Evolutionary conservation across 2,329 filamentous ascomycete genomes (phyloP).

Genomic region (Venturia effusa): DNA sequence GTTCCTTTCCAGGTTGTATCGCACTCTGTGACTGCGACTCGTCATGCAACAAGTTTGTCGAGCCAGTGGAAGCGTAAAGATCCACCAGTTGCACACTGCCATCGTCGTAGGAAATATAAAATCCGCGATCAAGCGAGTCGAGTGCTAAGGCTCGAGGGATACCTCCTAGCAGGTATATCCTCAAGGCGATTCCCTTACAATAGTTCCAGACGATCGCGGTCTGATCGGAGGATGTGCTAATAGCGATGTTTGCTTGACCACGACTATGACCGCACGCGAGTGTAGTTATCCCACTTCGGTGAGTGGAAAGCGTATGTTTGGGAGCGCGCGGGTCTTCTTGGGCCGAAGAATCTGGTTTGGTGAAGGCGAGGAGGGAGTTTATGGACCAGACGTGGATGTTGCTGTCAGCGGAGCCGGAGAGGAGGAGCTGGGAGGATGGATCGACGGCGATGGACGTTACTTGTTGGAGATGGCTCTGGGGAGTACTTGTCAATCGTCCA

Average conservation of each 20-base stretch:
- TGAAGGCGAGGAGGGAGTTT: slow-evolving; percentile 57
- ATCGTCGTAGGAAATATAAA: slow-evolving; percentile 72
- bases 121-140: slow-evolving; percentile 72
- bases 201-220: slow-evolving; percentile 93
- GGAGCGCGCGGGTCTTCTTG: slow-evolving; percentile 50
- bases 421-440: slow-evolving; percentile 59
- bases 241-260: slow-evolving; percentile 67
- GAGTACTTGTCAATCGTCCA: slow-evolving; percentile 64
- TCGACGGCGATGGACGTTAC: slow-evolving; percentile 65
- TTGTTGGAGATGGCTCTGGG: slow-evolving; percentile 67
- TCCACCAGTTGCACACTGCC: slow-evolving; percentile 72
- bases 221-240: slow-evolving; percentile 77
- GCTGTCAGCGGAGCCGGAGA: slow-evolving; percentile 75
- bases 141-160: slow-evolving; percentile 61
- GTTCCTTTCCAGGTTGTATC: slow-evolving; percentile 5
- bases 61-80: slow-evolving; percentile 45
- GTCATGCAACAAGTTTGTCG: slow-evolving; percentile 15
- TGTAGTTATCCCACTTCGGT: slow-evolving; percentile 60
- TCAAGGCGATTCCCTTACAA: slow-evolving; percentile 60
- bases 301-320: slow-evolving; percentile 64
- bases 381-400: slow-evolving; percentile 90
- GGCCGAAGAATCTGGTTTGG: slow-evolving; percentile 24
- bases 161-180: slow-evolving; percentile 72
- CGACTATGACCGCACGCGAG: slow-evolving; percentile 54
- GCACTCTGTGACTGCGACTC: slow-evolving; percentile 13